Conservation (phyloP, 108 stramenopile genomes). For the Skeletonema costatum region DNA sequence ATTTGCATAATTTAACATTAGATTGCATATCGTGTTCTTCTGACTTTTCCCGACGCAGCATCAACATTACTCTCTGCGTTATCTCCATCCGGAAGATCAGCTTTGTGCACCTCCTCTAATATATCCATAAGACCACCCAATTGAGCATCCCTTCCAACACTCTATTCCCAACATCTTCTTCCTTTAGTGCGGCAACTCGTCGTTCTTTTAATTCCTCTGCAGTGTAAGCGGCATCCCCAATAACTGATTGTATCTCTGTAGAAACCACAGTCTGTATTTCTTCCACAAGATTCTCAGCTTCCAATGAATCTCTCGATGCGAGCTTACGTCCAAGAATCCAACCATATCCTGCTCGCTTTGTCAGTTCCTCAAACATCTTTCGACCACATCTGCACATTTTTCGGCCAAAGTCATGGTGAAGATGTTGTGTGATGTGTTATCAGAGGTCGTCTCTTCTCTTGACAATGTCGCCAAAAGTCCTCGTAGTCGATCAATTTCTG, state of each 20-base stretch:
- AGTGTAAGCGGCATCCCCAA: conserved; percentile 38
- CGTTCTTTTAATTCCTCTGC: conserved; percentile 27
- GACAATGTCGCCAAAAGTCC: conserved; percentile 11
- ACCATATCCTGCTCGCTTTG: conserved; percentile 31
- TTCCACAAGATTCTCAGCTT: conserved; percentile 22
- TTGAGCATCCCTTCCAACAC: conserved; percentile 7
- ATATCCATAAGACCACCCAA: conserved; percentile 38
- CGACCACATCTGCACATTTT: conserved; percentile 31
- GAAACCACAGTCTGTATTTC: conserved; percentile 15
- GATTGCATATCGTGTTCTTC: conserved; percentile 45
- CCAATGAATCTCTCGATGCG: conserved; percentile 32
- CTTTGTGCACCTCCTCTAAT: conserved; percentile 36
- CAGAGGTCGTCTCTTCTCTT: neutral
- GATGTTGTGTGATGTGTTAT: neutral
- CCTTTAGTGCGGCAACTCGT: conserved; percentile 27
- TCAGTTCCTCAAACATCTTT: conserved; percentile 18
- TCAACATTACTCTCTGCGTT: conserved; percentile 3
- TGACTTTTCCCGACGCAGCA: conserved; percentile 12
- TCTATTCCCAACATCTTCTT: neutral
- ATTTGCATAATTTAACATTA: conserved; percentile 5
- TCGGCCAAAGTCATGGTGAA: conserved; percentile 21
- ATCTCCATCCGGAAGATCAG: conserved; percentile 30
- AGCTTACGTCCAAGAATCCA: conserved; percentile 41
- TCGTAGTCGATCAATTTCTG: conserved; percentile 18
- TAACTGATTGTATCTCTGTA: conserved; percentile 23